Evolutionary conservation across 2,329 filamentous ascomycete species (phyloP).

Genomic region (Fusarium siculi): DNA sequence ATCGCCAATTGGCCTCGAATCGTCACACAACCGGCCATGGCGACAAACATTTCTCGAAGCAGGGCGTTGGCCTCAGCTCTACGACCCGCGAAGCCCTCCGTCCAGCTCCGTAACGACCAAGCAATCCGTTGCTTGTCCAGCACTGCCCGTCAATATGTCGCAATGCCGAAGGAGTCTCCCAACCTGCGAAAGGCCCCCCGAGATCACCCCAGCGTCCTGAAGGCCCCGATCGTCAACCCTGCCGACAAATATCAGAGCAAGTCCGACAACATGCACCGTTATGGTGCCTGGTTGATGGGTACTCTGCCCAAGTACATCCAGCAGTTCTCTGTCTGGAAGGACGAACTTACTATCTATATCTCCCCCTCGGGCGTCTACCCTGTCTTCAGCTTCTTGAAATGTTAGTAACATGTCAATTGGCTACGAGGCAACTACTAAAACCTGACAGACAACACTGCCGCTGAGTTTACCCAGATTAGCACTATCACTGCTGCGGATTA

Average conservation of each 20-base stretch:
- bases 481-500: slow-evolving; percentile 96
- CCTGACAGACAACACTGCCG: slow-evolving; percentile 84
- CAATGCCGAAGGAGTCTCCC: slow-evolving; percentile 68
- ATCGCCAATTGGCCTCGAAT: slow-evolving; percentile 59
- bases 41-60: slow-evolving; percentile 68
- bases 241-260: slow-evolving; percentile 92
- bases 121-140: slow-evolving; percentile 62
- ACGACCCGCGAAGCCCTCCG: slow-evolving; percentile 60
- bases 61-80: slow-evolving; percentile 67
- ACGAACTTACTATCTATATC: slow-evolving; percentile 96
- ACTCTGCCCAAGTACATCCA: slow-evolving; percentile 98
- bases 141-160: slow-evolving; percentile 61
- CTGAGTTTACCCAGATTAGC: slow-evolving; percentile 93
- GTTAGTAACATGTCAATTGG: slow-evolving; percentile 50
- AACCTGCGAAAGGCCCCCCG: slow-evolving; percentile 76
- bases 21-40: slow-evolving; percentile 60
- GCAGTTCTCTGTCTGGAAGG: slow-evolving; percentile 99
- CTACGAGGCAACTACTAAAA: slow-evolving; percentile 12
- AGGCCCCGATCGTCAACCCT: slow-evolving; percentile 86
- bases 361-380: slow-evolving; percentile 88
- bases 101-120: slow-evolving; percentile 54
- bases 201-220: slow-evolving; percentile 70
- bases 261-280: slow-evolving; percentile 88
- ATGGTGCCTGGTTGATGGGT: slow-evolving; percentile 96
- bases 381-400: slow-evolving; percentile 93